Conservation (phyloP, 305 asterid genomes). For the Fraxinus latifolia region DNA sequence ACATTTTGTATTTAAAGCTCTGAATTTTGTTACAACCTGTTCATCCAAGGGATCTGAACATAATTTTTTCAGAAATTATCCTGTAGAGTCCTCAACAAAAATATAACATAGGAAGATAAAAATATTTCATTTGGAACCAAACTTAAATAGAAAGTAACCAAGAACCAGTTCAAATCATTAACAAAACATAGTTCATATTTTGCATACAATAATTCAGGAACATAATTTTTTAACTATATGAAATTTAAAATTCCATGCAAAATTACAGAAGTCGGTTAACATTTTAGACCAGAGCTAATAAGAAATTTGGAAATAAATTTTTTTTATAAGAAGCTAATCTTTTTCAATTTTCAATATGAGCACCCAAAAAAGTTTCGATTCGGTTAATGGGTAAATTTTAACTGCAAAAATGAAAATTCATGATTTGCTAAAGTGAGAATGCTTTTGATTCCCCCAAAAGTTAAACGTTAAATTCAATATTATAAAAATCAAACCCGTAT, state of each 20-base stretch:
- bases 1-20: neutral
- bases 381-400: neutral
- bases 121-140: neutral
- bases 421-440: neutral
- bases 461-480: neutral
- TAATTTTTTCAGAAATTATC: neutral
- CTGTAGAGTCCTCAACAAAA: neutral
- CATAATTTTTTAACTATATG: neutral
- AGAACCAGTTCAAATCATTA: neutral
- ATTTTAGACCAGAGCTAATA: too few species aligned
- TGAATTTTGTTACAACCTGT: neutral
- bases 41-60: neutral
- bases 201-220: neutral
- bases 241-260: neutral
- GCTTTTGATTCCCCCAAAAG: neutral
- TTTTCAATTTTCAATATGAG: too few species aligned
- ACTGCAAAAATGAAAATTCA: neutral
- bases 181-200: neutral
- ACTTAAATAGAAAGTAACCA: neutral
- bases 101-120: neutral
- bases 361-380: neutral
- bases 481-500: neutral
- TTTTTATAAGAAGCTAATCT: too few species aligned
- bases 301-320: too few species aligned
- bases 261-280: neutral